Conservation (phyloP, 1,284 basidiomycete species). For the Takashimella koratensis region DNA sequence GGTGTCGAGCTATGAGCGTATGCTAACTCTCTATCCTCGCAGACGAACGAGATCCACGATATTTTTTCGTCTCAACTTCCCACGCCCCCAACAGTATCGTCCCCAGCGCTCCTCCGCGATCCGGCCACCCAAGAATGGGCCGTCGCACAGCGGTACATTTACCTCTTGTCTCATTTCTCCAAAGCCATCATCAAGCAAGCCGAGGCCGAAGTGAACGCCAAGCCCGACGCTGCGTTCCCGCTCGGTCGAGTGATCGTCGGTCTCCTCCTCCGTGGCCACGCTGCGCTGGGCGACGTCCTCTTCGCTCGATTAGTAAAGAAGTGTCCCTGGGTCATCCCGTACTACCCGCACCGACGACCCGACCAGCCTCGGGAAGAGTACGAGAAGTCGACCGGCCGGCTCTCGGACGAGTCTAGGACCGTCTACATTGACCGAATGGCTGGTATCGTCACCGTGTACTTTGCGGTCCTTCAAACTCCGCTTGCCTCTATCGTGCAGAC, state of each 20-base stretch:
- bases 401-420: slow-evolving; percentile 54
- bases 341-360: slow-evolving; percentile 42
- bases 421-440: slow-evolving; percentile 73
- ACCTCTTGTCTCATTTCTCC: slow-evolving; percentile 77
- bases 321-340: slow-evolving; percentile 57
- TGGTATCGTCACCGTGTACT: slow-evolving; percentile 85
- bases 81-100: slow-evolving; percentile 47
- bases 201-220: slow-evolving; percentile 88
- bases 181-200: slow-evolving; percentile 90
- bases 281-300: slow-evolving; percentile 67
- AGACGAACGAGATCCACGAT: slow-evolving; percentile 65
- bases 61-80: slow-evolving; percentile 51
- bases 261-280: slow-evolving; percentile 58
- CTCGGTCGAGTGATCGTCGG: slow-evolving; percentile 72
- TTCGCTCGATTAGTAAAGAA: slow-evolving; percentile 81
- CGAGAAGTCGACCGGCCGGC: slow-evolving; percentile 64
- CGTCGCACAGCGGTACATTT: slow-evolving; percentile 56
- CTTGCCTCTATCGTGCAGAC: slow-evolving; percentile 37
- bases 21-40: slow-evolving; percentile 12
- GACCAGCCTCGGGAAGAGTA: slow-evolving; percentile 57
- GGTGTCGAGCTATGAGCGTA: background rate
- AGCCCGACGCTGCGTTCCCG: slow-evolving; percentile 77
- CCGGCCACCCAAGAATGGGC: slow-evolving; percentile 13
- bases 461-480: slow-evolving; percentile 63
- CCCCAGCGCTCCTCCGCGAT: slow-evolving; percentile 43